A percentile compares a stretch with the other conserved stretches of the same genome.
Conservation (phyloP, 192 early-diverging fungal genomes). For the Backusella sp. region DNA sequence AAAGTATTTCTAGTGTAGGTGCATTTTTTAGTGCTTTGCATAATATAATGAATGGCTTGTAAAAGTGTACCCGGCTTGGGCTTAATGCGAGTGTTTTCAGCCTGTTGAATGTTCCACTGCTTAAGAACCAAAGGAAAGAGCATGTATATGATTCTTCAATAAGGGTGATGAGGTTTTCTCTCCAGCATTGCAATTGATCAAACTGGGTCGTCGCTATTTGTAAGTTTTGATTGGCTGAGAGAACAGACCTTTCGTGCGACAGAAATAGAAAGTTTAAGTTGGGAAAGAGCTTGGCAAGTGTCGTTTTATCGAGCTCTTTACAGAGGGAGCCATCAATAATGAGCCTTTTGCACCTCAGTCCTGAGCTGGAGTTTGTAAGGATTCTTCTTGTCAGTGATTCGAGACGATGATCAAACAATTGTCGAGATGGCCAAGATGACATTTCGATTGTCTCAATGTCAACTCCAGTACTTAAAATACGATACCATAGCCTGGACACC, state of each 20-base stretch:
- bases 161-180: not conserved
- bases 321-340: not conserved
- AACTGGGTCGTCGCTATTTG: not conserved
- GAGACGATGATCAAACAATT: not conserved
- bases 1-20: not conserved
- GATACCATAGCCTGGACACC: not conserved
- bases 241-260: not conserved
- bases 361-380: not conserved
- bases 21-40: not conserved
- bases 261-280: not conserved
- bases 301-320: not conserved
- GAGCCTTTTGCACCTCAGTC: not conserved
- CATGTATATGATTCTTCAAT: slow-evolving; percentile 6
- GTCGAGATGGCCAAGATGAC: slow-evolving; percentile 5
- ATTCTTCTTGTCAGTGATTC: not conserved
- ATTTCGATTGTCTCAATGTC: not conserved
- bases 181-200: not conserved
- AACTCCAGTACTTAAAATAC: not conserved
- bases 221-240: not conserved
- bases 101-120: not conserved
- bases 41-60: not conserved
- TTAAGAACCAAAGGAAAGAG: not conserved
- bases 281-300: not conserved
- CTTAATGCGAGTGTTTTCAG: not conserved
- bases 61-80: not conserved